These are phyloP conservation scores for Ceratorhiza oryzae-sativae DNA, from an alignment of 1,284 basidiomycete species.

Conservation along the genomic window DNA sequence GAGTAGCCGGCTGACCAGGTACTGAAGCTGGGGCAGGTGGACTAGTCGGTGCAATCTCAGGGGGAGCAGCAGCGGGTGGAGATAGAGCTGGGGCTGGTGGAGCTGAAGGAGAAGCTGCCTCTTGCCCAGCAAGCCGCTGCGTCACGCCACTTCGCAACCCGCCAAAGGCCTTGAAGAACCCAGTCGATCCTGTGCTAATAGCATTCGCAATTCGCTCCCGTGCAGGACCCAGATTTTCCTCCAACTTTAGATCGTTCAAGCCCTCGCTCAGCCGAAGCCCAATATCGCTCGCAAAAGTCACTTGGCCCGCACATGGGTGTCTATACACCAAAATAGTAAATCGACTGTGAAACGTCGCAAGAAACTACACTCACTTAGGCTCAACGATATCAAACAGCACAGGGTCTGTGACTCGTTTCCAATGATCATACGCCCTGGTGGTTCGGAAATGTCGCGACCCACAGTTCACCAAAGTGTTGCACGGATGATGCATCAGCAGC, in stretches of 20 bases:
- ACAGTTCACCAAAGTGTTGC: conserved; percentile 82
- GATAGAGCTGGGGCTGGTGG: conserved; percentile 3
- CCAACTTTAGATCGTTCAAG: conserved; percentile 87
- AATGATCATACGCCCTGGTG: conserved; percentile 84
- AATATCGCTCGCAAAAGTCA: conserved; percentile 87
- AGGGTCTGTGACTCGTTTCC: conserved; percentile 87
- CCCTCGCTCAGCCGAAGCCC: conserved; percentile 87
- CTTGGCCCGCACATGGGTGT: conserved; percentile 88
- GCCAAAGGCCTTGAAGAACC: conserved; percentile 85
- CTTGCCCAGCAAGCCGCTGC: conserved; percentile 40
- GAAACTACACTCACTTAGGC: conserved; percentile 64
- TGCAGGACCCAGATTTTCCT: conserved; percentile 87
- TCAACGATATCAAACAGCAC: conserved; percentile 92
- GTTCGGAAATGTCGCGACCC: conserved; percentile 84
- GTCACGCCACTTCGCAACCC: conserved; percentile 67
- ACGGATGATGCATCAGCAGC: conserved; percentile 58
- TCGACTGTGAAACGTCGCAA: not conserved
- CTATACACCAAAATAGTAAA: conserved; percentile 50
- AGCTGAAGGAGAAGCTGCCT: conserved; percentile 18
- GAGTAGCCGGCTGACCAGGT: not conserved
- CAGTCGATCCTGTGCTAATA: conserved; percentile 74
- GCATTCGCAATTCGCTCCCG: conserved; percentile 84
- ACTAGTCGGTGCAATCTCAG: conserved; percentile 20
- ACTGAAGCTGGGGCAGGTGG: conserved; percentile 13
- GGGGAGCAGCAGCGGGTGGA: conserved; percentile 31